These are phyloP conservation scores for Cercospora zeina DNA, from an alignment of 2,329 filamentous ascomycete species.

Conservation along the genomic window DNA sequence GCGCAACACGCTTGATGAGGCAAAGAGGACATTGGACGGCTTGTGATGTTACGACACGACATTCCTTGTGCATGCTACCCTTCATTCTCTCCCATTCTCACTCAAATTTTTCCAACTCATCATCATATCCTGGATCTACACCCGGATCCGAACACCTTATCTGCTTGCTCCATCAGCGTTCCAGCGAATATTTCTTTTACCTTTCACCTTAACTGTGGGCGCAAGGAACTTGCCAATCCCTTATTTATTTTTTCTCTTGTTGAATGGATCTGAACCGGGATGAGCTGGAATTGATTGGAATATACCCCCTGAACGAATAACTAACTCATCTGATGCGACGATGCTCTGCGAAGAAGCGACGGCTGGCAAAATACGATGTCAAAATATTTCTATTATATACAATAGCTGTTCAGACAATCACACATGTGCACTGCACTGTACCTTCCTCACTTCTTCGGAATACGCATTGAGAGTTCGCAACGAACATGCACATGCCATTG, in stretches of 20 bases:
- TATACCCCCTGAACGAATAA: slow-evolving; percentile 3
- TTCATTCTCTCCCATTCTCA: not conserved
- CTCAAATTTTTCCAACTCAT: not conserved
- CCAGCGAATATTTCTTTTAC: not conserved
- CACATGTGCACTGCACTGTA: too few species aligned
- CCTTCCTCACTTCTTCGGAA: too few species aligned
- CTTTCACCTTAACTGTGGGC: not conserved
- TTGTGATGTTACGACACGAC: slow-evolving; percentile 10
- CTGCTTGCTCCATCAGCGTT: not conserved
- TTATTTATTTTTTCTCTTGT: not conserved
- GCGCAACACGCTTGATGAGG: slow-evolving; percentile 71
- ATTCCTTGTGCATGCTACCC: not conserved
- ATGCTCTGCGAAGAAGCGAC: not conserved
- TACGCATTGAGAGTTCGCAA: too few species aligned
- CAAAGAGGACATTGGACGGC: slow-evolving; percentile 71
- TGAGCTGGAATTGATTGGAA: not conserved
- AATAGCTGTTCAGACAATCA: too few species aligned
- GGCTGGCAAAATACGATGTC: not conserved
- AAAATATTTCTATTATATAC: not conserved
- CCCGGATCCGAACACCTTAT: not conserved
- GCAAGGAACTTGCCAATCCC: not conserved
- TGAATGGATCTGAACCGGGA: too few species aligned
- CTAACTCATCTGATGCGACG: not conserved
- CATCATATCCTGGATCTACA: not conserved
- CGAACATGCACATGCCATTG: not conserved